phyloP scores from a whole-genome alignment of 1,139 yeast species.

The Schizosaccharomyces versatilis region DNA sequence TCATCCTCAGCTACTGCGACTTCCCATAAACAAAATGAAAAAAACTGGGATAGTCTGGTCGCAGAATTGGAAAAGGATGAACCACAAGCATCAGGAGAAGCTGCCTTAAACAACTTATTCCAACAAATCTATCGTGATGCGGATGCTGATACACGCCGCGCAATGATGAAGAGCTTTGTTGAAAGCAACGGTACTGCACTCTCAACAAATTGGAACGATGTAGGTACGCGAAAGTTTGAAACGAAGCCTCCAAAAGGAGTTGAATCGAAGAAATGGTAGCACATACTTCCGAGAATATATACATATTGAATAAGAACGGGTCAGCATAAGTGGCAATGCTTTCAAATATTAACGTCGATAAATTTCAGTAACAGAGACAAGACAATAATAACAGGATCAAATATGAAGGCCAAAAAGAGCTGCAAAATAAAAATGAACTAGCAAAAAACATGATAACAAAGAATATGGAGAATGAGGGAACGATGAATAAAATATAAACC shows the following conservation, averaged over 20 bases:
- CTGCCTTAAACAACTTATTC: constrained; percentile 35
- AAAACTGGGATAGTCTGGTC: constrained; percentile 54
- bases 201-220: constrained; percentile 91
- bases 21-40: constrained; percentile 31
- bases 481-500: too few relatives aligned
- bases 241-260: constrained; percentile 50
- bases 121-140: constrained; percentile 52
- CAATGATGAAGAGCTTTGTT: constrained; percentile 91
- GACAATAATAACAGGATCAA: too few relatives aligned
- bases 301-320: too few relatives aligned
- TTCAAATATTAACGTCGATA: too few relatives aligned
- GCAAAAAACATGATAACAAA: too few relatives aligned
- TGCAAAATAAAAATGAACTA: too few relatives aligned
- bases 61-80: constrained; percentile 20
- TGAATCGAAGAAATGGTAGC: constrained; percentile 16
- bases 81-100: constrained; percentile 25
- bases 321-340: too few relatives aligned
- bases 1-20: constrained; percentile 30
- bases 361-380: too few relatives aligned
- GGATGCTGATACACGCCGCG: constrained; percentile 70
- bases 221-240: constrained; percentile 41
- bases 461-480: too few relatives aligned
- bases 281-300: too few relatives aligned
- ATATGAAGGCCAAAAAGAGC: too few relatives aligned
- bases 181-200: constrained; percentile 88